Base-by-base conservation (phyloP, 208 protist species). In the Acanthamoeba quina region DNA sequence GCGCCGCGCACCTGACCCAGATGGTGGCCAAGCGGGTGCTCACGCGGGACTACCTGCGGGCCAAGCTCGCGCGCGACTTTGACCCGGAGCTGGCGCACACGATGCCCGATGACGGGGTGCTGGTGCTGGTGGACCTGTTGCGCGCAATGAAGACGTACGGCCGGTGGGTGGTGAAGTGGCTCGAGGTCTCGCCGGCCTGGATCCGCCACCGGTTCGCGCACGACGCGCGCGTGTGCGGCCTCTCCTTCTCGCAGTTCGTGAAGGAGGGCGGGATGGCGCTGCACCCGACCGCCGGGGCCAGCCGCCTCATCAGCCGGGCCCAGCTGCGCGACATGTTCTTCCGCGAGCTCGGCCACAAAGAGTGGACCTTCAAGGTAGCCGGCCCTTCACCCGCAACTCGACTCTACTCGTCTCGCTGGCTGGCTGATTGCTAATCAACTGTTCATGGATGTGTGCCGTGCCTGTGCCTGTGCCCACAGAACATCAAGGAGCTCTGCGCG, bases 241-340 rank as follows among this genome's bases (percentile, higher is more conserved):
- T 78, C 9, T 78, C 70, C 24, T 78, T 78, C 70, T 78, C 70
- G 31, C 34, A 37, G 70, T 78, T 78, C 70, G 70, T 78, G 29
- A 10, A 5, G 31, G 15, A 24, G n/a, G 41, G 41, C 41, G 70
- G 70, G 10, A 78, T 78, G 70, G 41, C 70, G 17, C 70, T 78
- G 34, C 70, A 78, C 70, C 70, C 70, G 41, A 24, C 66, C 66
- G 41, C 34, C 34, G 31, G 24, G 34, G 19, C 70, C 24, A 31
- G 19, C 66, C 17, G 41, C 37, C 70, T 78, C 70, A 47, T 78
- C 70, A 31, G 34, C 34, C 70, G 70, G 2, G 13, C 26, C 17
- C 70, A 44, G 9, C 70, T 78, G 70, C 29, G 70, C 13, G 21
- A 47, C 17, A 78, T 49, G 70, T 78, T 78, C 70, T 78, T 34